Base-by-base conservation (phyloP, 345 rosid genomes). In the Gossypium mustelinum region DNA sequence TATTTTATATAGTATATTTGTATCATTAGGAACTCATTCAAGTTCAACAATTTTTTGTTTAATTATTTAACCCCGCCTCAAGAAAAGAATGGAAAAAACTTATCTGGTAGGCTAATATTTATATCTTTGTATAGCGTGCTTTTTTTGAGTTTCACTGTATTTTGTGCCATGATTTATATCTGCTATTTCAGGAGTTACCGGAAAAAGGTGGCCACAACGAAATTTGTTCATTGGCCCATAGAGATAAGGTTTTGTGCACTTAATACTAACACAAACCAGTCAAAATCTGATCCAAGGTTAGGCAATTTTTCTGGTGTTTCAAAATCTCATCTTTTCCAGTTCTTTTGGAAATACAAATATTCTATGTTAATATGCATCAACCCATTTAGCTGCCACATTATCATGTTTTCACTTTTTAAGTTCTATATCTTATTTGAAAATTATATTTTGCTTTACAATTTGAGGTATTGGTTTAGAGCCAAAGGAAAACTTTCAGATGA, bases 401-500 rank as follows among this genome's bases (percentile, higher is more conserved):
- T 73, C 9, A 43, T 24, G 52, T 59, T 68, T 24, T 18, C 20
- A 11, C 8, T 75, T 75, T 1, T 34, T 64, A 7, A 43, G 22
- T 72, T 52, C 24, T n/a, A 12, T 68, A n/a, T 64, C 69, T 73
- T 25, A 50, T 43, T 60, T 27, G 58, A 62, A 39, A 44, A 34
- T 54, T 62, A 44, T 18, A 45, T 18, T 68, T 64, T 79, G 61
- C 27, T 66, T 77, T 78, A 68, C 91, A 95, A 97, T 57, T 78
- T 91, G 86, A 95, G 78, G 85, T 90, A 84, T 80, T 95, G 99
- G 99, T 88, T 93, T 85, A 91, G 91, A 85, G 92, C 99, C 73
- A 91, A 78, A 82, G 99, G 99, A 79, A 91, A 87, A 74, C 97
- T 95, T 66, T 91, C 98, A 47, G 96, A 95, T 79, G 99, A 95